Base-by-base conservation (phyloP, 179 eudicot species). In the Pouteria campechiana region DNA sequence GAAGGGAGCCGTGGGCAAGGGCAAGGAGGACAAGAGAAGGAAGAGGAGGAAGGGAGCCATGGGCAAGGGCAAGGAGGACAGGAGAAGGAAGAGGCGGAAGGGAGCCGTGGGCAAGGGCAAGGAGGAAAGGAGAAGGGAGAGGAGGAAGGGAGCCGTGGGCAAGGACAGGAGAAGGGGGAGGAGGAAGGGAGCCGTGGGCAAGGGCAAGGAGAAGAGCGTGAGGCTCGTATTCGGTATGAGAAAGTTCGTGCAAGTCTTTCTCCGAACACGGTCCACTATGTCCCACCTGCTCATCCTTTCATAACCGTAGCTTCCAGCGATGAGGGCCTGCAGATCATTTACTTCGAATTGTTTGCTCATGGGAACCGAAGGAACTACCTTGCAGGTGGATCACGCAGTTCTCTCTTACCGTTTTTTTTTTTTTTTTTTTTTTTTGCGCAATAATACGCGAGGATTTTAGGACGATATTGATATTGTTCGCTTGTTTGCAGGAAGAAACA, bases 271-370 rank as follows among this genome's bases (percentile, higher is more conserved):
- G 84, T 78, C 37, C 60, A 55, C 36, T 51, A 81, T 2, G 65
- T 83, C 22, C 96, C 96, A 7, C 61, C 94, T 0, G 87, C 83
- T 0, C 94, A 87, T 49, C 96, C 96, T 0, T 63, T 63, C 9
- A 63, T 70, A 32, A 55, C 73, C 4, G 37, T 72, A 0, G 94
- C 94, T 16, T 79, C 90, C 1, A 37, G 23, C 19, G 55, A 75
- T 11, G 68, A 79, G 38, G 70, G 74, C 36, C 59, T 83, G 11
- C 60, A 74, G 46, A 15, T 77, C 5, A 13, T 72, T 15, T 63
- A 73, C 67, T 87, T 87, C 27, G 65, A 70, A 33, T 20, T 81
- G 50, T 75, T 75, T 40, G 76, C 83, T 0, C 31, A 60, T 10
- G 48, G 70, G 57, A 85, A 73, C 61, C 51, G 43, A 24, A 67